Percentiles rank a stretch among this genome's conserved stretches.
These are phyloP conservation scores for Amanita phalloides DNA, from an alignment of 768 basidiomycete genomes.

Conservation along the genomic window DNA sequence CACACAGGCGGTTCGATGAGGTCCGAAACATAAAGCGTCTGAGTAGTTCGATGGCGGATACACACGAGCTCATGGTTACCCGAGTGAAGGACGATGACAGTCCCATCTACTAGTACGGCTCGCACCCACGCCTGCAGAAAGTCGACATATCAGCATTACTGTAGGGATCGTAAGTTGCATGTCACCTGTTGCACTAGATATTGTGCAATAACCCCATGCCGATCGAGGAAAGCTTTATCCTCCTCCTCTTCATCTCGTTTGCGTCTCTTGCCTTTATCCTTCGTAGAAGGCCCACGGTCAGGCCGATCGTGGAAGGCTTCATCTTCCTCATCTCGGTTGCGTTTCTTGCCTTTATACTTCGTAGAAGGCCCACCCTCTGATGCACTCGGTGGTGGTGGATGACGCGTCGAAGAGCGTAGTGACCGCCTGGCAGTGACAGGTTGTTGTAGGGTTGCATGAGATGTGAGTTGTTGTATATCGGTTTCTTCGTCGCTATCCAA, in stretches of 20 bases:
- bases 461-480: no score
- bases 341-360: not conserved
- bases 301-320: no score
- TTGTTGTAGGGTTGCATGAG: no score
- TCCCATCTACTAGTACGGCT: no score
- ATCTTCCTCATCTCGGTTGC: not conserved
- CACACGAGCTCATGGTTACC: slow-evolving; percentile 7
- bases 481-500: not conserved
- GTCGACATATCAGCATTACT: not conserved
- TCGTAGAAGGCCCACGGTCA: no score
- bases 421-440: not conserved
- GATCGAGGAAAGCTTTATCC: no score
- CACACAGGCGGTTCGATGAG: slow-evolving; percentile 9
- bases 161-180: no score
- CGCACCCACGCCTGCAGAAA: slow-evolving; percentile 11
- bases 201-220: no score
- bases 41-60: slow-evolving; percentile 10
- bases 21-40: slow-evolving; percentile 11
- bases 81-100: slow-evolving; percentile 1
- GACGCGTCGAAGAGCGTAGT: not conserved
- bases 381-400: not conserved
- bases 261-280: no score
- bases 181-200: no score
- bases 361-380: not conserved
- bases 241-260: no score